These are phyloP conservation scores for Diutina mesorugosa DNA, from an alignment of 1,139 yeast species.

Conservation along the genomic window DNA sequence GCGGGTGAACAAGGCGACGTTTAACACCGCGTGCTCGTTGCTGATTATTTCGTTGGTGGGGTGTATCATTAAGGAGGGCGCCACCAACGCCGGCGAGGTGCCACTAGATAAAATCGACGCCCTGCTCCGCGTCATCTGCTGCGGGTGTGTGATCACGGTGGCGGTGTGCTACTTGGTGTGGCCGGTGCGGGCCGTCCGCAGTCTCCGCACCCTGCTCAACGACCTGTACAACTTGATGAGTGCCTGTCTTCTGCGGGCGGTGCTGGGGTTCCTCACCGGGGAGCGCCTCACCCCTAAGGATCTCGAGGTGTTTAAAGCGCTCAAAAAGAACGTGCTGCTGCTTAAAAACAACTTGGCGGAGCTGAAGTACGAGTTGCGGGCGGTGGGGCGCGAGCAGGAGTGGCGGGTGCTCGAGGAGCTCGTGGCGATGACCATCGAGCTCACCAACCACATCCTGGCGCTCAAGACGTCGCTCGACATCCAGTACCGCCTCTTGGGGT, in stretches of 20 bases:
- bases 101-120: conserved; percentile 44
- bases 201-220: conserved; percentile 34
- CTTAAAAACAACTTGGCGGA: conserved; percentile 42
- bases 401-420: conserved; percentile 30
- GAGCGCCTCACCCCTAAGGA: conserved; percentile 29
- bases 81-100: conserved; percentile 46
- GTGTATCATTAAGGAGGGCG: conserved; percentile 68
- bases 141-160: conserved; percentile 52
- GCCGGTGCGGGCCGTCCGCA: conserved; percentile 47
- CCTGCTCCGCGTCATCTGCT: conserved; percentile 43
- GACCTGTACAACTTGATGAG: conserved; percentile 45
- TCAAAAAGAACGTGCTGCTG: conserved; percentile 26
- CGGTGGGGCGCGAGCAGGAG: conserved; percentile 44
- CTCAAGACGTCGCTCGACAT: conserved; percentile 56
- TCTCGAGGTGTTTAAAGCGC: conserved; percentile 18
- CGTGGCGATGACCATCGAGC: conserved; percentile 37
- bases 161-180: conserved; percentile 46
- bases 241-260: conserved; percentile 32
- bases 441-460: conserved; percentile 54
- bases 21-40: conserved; percentile 70
- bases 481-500: conserved; percentile 41
- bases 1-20: conserved; percentile 51
- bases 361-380: conserved; percentile 44
- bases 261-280: conserved; percentile 43
- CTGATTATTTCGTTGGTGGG: conserved; percentile 65